Base-by-base conservation (phyloP, 2,329 filamentous ascomycete genomes). In the Epicoccum sorghinum region DNA sequence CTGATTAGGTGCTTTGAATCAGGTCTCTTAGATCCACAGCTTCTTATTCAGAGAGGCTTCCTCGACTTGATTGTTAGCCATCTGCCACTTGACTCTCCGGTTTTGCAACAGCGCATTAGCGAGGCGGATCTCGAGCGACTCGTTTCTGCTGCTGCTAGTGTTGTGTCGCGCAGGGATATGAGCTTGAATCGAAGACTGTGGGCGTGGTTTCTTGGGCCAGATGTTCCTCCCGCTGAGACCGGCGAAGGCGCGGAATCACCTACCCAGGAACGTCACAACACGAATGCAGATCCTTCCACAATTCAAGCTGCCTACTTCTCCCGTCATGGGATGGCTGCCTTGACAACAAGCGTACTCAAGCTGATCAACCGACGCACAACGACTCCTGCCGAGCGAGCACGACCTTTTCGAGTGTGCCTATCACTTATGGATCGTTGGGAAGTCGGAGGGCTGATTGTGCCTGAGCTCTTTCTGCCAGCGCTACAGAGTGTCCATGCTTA, bases 341-440 rank as follows among this genome's bases (percentile, higher is more conserved):
- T 99, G 37, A 89, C 88, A 4, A 83, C 82, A 38, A 90, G 91
- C 18, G 80, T 98, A 9, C 78, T 96, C 13, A 83, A 85, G 41
- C 89, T 96, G 86, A 88, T 98, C 57, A 82, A 83, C 41, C 77
- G 81, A 14, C 76, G 80, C 37, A 78, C 79, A 38, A 72, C 67
- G 4, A 79, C 80, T 49, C 83, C 89, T 1, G 74, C 83, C 0
- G 91, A 96, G 67, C 83, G 87, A 70, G 91, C 92, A 18, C 87
- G 87, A 35, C 93, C 95, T 0, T 97, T 96, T 70, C 87, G 93
- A 52, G 91, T 98, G 59, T 96, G 92, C 67, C 82, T 98, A 2
- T 97, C 96, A 13, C 80, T 99, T 47, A 98, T 99, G 95, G 95
- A 99, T 75, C 87, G 93, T 54, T 98, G 92, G 93, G 95, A 99